These are phyloP conservation scores for Candolleomyces eurysporus DNA, from an alignment of 768 basidiomycete species.

Conservation along the genomic window DNA sequence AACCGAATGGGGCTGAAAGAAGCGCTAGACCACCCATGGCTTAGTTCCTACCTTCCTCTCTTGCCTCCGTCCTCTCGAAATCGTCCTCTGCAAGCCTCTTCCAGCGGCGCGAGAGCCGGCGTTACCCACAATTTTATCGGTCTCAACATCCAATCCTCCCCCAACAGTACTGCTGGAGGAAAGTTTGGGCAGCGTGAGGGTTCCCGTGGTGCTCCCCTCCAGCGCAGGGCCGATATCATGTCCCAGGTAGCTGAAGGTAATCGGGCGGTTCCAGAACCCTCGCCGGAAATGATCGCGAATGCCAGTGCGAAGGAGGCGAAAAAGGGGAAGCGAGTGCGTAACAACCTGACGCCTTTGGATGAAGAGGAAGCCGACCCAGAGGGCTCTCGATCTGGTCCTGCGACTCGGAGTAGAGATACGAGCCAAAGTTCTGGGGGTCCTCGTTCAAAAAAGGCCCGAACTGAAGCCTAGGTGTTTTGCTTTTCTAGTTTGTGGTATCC, in stretches of 20 bases:
- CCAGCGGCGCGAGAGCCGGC: constrained; percentile 8
- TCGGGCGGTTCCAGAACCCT: constrained; percentile 43
- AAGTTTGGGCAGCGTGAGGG: constrained; percentile 1
- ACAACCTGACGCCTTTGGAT: constrained; percentile 42
- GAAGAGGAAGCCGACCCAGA: constrained; percentile 26
- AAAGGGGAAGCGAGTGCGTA: constrained; percentile 39
- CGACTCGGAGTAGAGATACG: background rate
- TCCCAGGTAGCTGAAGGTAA: constrained; percentile 44
- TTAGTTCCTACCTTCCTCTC: constrained; percentile 31
- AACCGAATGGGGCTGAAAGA: constrained; percentile 69
- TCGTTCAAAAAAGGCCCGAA: background rate
- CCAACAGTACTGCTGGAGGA: background rate
- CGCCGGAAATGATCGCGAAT: constrained; percentile 54
- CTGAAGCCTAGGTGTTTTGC: background rate
- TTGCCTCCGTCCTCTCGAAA: background rate
- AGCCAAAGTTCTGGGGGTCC: background rate
- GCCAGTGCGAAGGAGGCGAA: constrained; percentile 24
- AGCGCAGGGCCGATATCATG: constrained; percentile 48
- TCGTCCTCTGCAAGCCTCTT: background rate
- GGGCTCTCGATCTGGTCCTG: background rate
- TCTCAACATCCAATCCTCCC: constrained; percentile 27
- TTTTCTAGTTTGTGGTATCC: background rate
- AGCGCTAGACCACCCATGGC: constrained; percentile 79
- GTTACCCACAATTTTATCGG: constrained; percentile 26
- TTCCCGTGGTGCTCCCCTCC: constrained; percentile 31